Percentiles rank a stretch among this genome's conserved stretches.
Conservation (phyloP, 768 basidiomycete genomes). For the Harrya chromipes region DNA sequence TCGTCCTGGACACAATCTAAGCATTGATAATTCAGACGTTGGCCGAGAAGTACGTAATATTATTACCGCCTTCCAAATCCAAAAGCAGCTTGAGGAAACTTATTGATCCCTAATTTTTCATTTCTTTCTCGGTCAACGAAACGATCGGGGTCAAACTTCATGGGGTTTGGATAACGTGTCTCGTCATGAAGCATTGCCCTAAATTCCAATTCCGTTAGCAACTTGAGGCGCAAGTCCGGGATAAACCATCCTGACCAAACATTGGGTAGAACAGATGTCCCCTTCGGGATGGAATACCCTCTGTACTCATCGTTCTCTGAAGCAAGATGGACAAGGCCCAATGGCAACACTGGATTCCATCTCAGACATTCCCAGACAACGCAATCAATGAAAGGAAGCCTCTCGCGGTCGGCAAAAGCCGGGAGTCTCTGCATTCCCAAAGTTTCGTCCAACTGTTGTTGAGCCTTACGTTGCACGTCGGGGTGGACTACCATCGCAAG, state of each 20-base stretch:
- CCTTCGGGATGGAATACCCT: slow-evolving; percentile 44
- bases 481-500: slow-evolving; percentile 56
- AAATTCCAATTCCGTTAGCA: slow-evolving; percentile 11
- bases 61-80: slow-evolving; percentile 41
- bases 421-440: slow-evolving; percentile 47
- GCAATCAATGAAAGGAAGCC: slow-evolving; percentile 41
- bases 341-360: slow-evolving; percentile 41
- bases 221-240: slow-evolving; percentile 11
- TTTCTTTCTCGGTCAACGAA: slow-evolving; percentile 31
- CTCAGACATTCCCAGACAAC: slow-evolving; percentile 35
- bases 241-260: slow-evolving; percentile 37
- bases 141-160: slow-evolving; percentile 38
- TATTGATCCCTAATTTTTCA: slow-evolving; percentile 30
- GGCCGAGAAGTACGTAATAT: neutral
- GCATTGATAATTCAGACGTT: neutral
- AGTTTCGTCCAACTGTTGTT: slow-evolving; percentile 50
- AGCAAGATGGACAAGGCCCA: slow-evolving; percentile 20
- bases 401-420: slow-evolving; percentile 37
- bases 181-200: slow-evolving; percentile 44
- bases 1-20: slow-evolving; percentile 44
- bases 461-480: slow-evolving; percentile 44
- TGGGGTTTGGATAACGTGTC: slow-evolving; percentile 38
- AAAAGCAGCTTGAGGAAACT: slow-evolving; percentile 37
- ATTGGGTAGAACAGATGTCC: slow-evolving; percentile 44
- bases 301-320: slow-evolving; percentile 43